Evolutionary conservation across 495 filamentous ascomycete species (phyloP), one percentile per base, ranked within the genome.

Genomic region (Penicillium psychrofluorescens): DNA sequence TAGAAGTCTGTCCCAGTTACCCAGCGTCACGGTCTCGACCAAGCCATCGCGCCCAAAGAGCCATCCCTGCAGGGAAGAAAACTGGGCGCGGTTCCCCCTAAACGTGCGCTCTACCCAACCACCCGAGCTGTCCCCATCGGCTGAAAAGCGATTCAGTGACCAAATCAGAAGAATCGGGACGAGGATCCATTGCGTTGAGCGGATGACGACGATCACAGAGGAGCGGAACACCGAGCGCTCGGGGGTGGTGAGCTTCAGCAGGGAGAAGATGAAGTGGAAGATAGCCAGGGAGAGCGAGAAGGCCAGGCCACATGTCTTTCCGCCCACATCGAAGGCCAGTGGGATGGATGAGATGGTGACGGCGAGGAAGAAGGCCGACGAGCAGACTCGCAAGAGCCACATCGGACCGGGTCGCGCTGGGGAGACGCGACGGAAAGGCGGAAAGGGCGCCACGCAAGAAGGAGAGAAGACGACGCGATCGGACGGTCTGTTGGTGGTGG

Each of bases 261-360:
- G 69, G 31, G 88, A 94, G 63, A 92, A 87, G 54, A 90, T 67
- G 57, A 94, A 85, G 70, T 98, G 96, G 71, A 94, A 95, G 49
- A 72, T 68, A 31, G 90, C 84, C 13, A 98, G 77, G 10, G 88
- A 79, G 34, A 95, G 77, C 50, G 88, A 95, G 67, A 88, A 96
- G 53, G 88, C 89, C 53, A 98, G 78, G 51, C 92, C 92, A 62
- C 88, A 90, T 49, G 89, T 88, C 61, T 89, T 81, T 40, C 92
- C 92, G 60, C 92, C 92, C 56, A 98, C 90, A 73, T 98, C 92
- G 66, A 96, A 98, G 50, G 92, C 84, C 43, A 98, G 79, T 45
- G 92, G 92, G 63, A 97, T 87, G 40, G 87, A 92, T 54, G 95
- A 80, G 59, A 98, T 81, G 61, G 91, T 88, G 63, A 84, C 82